Percentiles rank a stretch among this genome's conserved stretches.
phyloP scores from a whole-genome alignment of 176 grass and related monocot species.

The Chloris gayana region DNA sequence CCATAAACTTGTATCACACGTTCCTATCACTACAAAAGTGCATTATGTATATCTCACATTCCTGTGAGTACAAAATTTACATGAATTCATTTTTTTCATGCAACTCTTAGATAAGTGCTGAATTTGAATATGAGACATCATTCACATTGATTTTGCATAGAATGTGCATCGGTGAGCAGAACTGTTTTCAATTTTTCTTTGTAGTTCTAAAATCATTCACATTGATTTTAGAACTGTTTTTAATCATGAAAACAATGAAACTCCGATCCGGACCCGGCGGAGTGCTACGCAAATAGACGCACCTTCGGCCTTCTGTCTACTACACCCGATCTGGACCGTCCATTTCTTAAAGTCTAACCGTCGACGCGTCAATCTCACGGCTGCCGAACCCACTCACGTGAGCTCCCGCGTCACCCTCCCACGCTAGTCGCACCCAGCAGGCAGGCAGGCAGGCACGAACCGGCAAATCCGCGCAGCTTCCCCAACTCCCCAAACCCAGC shows the following conservation, averaged over 20 bases:
- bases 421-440: neutral
- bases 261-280: too few species aligned
- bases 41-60: neutral
- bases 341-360: neutral
- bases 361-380: conserved; percentile 4
- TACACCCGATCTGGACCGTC: neutral
- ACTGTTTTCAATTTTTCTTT: too few species aligned
- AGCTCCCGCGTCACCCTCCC: neutral
- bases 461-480: neutral
- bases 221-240: too few species aligned
- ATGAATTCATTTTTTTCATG: neutral
- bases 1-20: neutral
- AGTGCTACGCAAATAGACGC: too few species aligned
- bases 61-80: neutral
- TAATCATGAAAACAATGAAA: too few species aligned
- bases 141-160: too few species aligned
- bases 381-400: conserved; percentile 23
- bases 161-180: too few species aligned
- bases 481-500: neutral
- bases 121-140: too few species aligned
- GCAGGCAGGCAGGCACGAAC: conserved; percentile 12
- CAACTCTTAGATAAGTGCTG: neutral
- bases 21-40: neutral
- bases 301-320: neutral
- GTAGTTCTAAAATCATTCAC: too few species aligned